Evolutionary conservation across 257 asterid genomes (phyloP).

Genomic region (Salvia miltiorrhiza): DNA sequence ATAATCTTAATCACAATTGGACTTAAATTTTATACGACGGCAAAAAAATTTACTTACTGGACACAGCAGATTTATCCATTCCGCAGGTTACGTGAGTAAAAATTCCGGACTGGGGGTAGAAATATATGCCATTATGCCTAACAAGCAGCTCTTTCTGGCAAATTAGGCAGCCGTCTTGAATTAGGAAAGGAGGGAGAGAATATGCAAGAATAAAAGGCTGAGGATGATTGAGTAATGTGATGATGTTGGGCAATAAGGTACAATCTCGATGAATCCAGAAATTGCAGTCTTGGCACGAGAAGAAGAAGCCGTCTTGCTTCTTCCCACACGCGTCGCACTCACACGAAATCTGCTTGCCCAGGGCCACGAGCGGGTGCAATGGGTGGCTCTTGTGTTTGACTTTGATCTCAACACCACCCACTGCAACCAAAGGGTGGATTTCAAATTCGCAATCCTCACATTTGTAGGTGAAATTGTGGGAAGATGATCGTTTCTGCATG

Average conservation of each 20-base stretch:
- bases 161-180: neutral
- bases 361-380: neutral
- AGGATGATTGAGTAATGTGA: neutral
- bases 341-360: neutral
- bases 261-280: conserved; percentile 16
- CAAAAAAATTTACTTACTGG: neutral
- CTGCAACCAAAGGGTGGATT: neutral
- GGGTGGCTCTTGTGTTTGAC: neutral
- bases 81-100: neutral
- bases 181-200: neutral
- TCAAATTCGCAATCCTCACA: neutral
- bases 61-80: neutral
- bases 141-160: neutral
- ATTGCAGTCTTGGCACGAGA: neutral
- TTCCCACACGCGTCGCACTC: neutral
- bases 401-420: neutral
- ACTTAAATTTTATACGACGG: too few species aligned
- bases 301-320: neutral
- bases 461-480: neutral
- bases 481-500: neutral
- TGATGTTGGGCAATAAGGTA: neutral
- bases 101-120: fast-evolving
- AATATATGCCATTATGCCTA: neutral
- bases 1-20: too few species aligned
- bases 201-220: neutral